phyloP scores from a whole-genome alignment of 2,329 filamentous ascomycete species.

The Sclerotinia borealis region DNA sequence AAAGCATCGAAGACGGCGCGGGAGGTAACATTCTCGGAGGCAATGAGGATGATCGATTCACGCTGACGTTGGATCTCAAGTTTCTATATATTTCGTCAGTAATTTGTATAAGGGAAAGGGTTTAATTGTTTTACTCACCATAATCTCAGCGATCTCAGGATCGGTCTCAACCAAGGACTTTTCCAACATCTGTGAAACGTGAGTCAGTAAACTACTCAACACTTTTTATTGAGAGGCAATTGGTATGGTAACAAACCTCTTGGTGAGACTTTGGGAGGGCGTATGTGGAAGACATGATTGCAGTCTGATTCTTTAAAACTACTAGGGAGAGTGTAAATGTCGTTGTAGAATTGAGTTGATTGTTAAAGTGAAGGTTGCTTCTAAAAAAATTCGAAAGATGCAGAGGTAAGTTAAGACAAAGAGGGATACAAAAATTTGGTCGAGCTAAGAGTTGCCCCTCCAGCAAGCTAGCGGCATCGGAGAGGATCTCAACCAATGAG shows the following conservation, averaged over 20 bases:
- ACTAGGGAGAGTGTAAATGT: not conserved
- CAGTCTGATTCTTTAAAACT: not conserved
- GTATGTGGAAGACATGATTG: constrained; percentile 39
- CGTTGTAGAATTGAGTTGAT: not conserved
- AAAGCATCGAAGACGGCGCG: constrained; percentile 97
- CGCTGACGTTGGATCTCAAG: constrained; percentile 93
- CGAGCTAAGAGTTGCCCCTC: constrained; percentile 6
- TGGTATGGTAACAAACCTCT: constrained; percentile 45
- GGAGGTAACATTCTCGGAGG: constrained; percentile 98
- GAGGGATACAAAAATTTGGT: constrained; percentile 5
- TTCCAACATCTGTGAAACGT: constrained; percentile 72
- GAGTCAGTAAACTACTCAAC: constrained; percentile 19
- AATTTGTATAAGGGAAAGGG: not conserved
- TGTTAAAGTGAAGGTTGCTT: not conserved
- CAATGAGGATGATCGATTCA: constrained; percentile 97
- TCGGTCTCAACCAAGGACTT: constrained; percentile 87
- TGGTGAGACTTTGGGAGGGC: constrained; percentile 60
- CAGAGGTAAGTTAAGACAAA: constrained; percentile 1
- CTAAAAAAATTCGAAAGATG: not conserved
- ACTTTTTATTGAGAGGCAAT: not conserved
- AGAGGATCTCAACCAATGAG: not conserved
- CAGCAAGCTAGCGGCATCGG: not conserved
- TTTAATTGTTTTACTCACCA: constrained; percentile 57
- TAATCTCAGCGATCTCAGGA: constrained; percentile 91
- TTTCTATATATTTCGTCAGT: constrained; percentile 48